Percentiles rank a stretch among this genome's conserved stretches.
Evolutionary conservation across 345 rosid species (phyloP).

Genomic region (Dipteronia sinensis): DNA sequence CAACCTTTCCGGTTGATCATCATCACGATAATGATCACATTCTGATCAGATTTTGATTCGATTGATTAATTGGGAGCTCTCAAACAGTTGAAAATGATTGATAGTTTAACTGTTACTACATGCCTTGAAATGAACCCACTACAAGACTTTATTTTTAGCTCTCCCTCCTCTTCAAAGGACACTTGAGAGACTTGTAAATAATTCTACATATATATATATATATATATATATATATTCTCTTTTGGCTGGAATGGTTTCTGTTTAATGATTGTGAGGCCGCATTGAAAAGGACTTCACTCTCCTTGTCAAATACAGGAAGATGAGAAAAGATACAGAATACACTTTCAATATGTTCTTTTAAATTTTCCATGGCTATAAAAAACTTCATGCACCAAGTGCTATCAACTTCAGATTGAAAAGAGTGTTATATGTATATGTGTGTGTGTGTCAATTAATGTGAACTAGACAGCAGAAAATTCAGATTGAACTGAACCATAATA

Average conservation of each 20-base stretch:
- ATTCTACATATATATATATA: background rate
- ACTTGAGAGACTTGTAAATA: background rate
- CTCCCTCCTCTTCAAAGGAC: constrained; percentile 22
- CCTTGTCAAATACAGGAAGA: background rate
- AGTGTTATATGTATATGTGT: background rate
- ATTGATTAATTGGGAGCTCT: background rate
- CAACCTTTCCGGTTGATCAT: constrained; percentile 4
- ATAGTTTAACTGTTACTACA: constrained; percentile 4
- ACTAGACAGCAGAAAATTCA: background rate
- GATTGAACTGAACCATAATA: background rate
- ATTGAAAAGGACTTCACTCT: constrained; percentile 6
- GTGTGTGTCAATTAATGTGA: background rate
- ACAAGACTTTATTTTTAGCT: background rate
- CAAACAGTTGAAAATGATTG: constrained; percentile 13
- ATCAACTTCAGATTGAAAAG: background rate
- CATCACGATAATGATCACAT: constrained; percentile 3
- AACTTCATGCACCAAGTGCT: background rate
- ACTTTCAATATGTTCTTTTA: background rate
- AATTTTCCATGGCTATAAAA: background rate
- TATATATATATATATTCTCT: background rate
- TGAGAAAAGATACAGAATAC: too few relatives aligned
- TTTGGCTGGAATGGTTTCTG: background rate
- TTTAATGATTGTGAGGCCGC: background rate
- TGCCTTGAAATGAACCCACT: constrained; percentile 15
- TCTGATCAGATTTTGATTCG: background rate